Base-by-base conservation (phyloP, 2,329 filamentous ascomycete genomes). In the Thielaviopsis ethacetica region DNA sequence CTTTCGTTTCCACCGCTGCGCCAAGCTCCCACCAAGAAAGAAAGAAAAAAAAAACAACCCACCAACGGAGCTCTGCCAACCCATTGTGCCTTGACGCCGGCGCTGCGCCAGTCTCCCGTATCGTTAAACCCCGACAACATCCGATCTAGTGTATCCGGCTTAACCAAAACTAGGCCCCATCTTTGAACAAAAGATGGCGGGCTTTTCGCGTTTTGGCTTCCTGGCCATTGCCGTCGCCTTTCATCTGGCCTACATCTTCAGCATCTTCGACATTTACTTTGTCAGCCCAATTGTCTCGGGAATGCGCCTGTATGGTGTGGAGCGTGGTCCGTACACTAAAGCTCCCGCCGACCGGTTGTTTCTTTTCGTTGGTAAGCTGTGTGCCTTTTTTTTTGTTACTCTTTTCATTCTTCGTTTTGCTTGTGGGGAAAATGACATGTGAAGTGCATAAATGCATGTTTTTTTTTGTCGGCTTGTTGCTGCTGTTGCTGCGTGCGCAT, bases 181-280 rank as follows among this genome's bases (percentile, higher is more conserved):
- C 49, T 41, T 53, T 24, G n/a, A 26, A 22, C 22, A 34, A 4
- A 19, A 30, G 19, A 19, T 59, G 58, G 60, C 57, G n/a, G 52
- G 57, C 41, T 59, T 59, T 55, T 59, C 73, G 65, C 88, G 91
- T 68, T 81, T 87, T 68, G 85, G 84, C 68, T 97, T 98, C 70
- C 73, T 97, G 71, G 84, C 85, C 69, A 81, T 95, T 68, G 93
- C 93, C 65, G 80, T 96, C 68, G 74, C 91, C 62, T 98, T 98
- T 70, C 94, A 98, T 72, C 71, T 97, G 58, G 81, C 95, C 64
- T 98, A 98, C 71, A 85, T 95, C 59, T 87, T 85, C 69, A 95
- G 90, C 62, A 97, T 97, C 67, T 98, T 98, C 73, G 91, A 96
- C 71, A 93, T 97, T 63, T 97, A 98, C 73, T 98, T 98, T 69